phyloP scores from a whole-genome alignment of 2,329 filamentous ascomycete genomes.

The Fusarium poae region DNA sequence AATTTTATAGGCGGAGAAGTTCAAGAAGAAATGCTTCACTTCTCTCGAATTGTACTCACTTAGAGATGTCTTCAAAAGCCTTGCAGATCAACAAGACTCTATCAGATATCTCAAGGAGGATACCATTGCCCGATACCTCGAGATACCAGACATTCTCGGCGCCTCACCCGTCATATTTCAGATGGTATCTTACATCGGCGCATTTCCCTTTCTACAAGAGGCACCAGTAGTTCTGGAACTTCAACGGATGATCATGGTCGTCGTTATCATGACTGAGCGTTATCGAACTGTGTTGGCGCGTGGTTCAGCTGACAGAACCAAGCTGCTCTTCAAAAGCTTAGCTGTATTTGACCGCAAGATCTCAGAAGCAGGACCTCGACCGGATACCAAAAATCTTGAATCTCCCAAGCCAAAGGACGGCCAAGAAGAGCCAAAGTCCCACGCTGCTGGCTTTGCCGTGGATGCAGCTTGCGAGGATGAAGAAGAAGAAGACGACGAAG shows the following conservation, averaged over 20 bases:
- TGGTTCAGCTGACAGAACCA: conserved; percentile 69
- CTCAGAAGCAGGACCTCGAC: conserved; percentile 46
- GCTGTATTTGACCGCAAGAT: conserved; percentile 76
- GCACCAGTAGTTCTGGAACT: conserved; percentile 78
- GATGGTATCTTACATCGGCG: conserved; percentile 77
- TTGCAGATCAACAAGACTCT: conserved; percentile 73
- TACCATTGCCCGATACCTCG: conserved; percentile 77
- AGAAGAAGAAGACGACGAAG: conserved; percentile 61
- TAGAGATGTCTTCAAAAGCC: conserved; percentile 77
- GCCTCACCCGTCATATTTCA: conserved; percentile 78
- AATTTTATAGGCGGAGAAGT: conserved; percentile 66
- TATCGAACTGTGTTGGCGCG: conserved; percentile 73
- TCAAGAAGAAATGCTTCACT: conserved; percentile 78
- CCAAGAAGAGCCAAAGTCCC: conserved; percentile 19
- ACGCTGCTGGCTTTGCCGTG: conserved; percentile 60
- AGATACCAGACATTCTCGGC: conserved; percentile 77
- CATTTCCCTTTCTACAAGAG: conserved; percentile 79
- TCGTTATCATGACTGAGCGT: conserved; percentile 78
- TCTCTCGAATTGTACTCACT: conserved; percentile 79
- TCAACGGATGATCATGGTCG: conserved; percentile 77
- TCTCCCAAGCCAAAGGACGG: conserved; percentile 25
- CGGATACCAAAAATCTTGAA: conserved; percentile 2
- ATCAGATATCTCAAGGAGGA: conserved; percentile 76
- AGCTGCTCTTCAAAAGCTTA: conserved; percentile 77
- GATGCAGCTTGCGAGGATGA: conserved; percentile 62